A percentile compares a stretch with the other conserved stretches of the same genome.
These are phyloP conservation scores for Arthrobotrys iridis DNA, from an alignment of 2,329 filamentous ascomycete species.

Conservation along the genomic window DNA sequence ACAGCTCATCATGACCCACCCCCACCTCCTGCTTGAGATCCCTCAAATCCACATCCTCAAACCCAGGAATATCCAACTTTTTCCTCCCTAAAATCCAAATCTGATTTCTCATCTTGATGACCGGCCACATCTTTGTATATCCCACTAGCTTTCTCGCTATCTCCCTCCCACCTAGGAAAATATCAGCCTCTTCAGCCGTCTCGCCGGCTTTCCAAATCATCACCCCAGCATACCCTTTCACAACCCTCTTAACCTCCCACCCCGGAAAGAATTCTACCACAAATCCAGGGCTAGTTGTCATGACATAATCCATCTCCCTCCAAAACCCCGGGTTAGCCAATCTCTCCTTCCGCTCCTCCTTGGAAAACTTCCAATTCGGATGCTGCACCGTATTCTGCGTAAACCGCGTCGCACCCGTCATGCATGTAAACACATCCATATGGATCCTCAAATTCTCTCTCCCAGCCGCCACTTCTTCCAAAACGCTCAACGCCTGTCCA, in stretches of 20 bases:
- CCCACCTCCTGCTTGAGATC: background rate
- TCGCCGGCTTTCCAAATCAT: constrained; percentile 14
- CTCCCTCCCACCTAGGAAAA: constrained; percentile 24
- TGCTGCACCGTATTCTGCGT: constrained; percentile 64
- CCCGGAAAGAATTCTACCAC: constrained; percentile 19
- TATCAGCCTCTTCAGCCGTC: constrained; percentile 7
- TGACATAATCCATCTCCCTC: constrained; percentile 71
- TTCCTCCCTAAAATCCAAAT: constrained; percentile 45
- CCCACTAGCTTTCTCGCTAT: background rate
- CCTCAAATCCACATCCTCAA: constrained; percentile 44
- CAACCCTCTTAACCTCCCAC: constrained; percentile 37
- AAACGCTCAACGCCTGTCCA: constrained; percentile 73
- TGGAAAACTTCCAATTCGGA: constrained; percentile 66
- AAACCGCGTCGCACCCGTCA: constrained; percentile 76
- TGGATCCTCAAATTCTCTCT: constrained; percentile 69
- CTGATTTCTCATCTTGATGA: constrained; percentile 36
- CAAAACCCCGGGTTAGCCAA: constrained; percentile 69
- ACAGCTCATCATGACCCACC: constrained; percentile 36
- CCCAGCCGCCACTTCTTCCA: constrained; percentile 54
- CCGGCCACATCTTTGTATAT: constrained; percentile 35
- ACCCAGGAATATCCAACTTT: constrained; percentile 21
- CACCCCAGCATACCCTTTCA: constrained; percentile 28
- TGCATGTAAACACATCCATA: constrained; percentile 74
- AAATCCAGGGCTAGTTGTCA: constrained; percentile 10
- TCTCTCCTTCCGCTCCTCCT: constrained; percentile 68